Base-by-base conservation (phyloP, 2,329 filamentous ascomycete species). In the Penicillium sp. region DNA sequence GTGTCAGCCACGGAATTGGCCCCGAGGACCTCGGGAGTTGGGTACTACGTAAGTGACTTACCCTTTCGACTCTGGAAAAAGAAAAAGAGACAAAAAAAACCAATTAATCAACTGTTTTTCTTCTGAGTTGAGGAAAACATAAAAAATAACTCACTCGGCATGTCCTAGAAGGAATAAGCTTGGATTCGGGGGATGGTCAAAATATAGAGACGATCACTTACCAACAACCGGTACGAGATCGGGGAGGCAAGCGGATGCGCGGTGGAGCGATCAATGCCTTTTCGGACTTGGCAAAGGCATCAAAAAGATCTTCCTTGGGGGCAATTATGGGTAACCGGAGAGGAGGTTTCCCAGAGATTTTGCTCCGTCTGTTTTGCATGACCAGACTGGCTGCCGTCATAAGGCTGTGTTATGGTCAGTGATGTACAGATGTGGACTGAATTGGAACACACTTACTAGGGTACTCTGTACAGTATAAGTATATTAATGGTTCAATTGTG, bases 171-270 rank as follows among this genome's bases (percentile, higher is more conserved):
- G 55, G 49, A n/a, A 51, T 66, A 43, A 68, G 60, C 23, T 25
- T 50, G 35, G 44, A 31, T 56, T 60, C 52, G 8, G 9, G 8
- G 15, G 13, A 2, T 10, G 13, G 51, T 57, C 17, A 7, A 27
- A 49, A 50, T 38, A 53, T 33, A 52, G 51, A 38, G 53, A 45
- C 36, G 55, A 48, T 41, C 55, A 72, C 77, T 65, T 71, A 79
- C 78, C 81, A 83, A 65, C 81, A 83, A 56, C 81, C 81, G 35
- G 80, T 82, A 59, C 81, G 73, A 48, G 81, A 83, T 55, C 81
- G 77, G 55, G 82, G 81, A 41, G 81, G 81, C 15, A 83, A 73
- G 51, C 81, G 77, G 25, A 80, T 69, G 49, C 78, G 75, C 39
- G 74, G 70, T 52, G 75, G 72, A 45, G 73, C 69, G 49, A 71